These are phyloP conservation scores for Linaria vulgaris DNA, from an alignment of 257 asterid genomes.

Conservation along the genomic window DNA sequence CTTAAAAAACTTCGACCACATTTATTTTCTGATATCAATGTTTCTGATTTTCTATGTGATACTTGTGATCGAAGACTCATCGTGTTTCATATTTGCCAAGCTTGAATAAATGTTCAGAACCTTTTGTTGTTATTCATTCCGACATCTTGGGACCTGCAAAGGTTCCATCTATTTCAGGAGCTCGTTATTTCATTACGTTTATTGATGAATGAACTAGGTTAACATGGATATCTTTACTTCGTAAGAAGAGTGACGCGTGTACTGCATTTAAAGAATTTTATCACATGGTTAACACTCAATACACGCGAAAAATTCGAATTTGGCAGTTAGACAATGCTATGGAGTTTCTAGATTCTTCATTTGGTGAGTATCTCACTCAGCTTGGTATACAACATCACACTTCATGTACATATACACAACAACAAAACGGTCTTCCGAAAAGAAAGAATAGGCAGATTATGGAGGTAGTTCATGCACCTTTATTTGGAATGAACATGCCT, in stretches of 20 bases:
- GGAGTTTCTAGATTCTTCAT: background rate
- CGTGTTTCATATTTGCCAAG: constrained; percentile 10
- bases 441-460: background rate
- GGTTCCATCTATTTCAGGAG: background rate
- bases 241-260: background rate
- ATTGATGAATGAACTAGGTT: constrained; percentile 21
- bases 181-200: constrained; percentile 12
- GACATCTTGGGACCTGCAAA: constrained; percentile 15
- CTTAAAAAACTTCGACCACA: background rate
- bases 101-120: constrained; percentile 18
- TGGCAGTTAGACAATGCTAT: constrained; percentile 18
- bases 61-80: constrained; percentile 19
- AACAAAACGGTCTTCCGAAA: background rate
- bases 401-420: background rate
- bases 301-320: background rate
- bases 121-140: constrained; percentile 12
- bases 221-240: constrained; percentile 10
- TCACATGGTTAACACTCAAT: background rate
- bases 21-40: background rate
- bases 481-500: constrained; percentile 13
- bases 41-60: constrained; percentile 1
- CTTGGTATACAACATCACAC: constrained; percentile 18
- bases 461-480: background rate
- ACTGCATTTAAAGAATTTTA: background rate
- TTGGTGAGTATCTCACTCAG: background rate